phyloP scores from a whole-genome alignment of 148 eudicot species.

The Drosera capensis region DNA sequence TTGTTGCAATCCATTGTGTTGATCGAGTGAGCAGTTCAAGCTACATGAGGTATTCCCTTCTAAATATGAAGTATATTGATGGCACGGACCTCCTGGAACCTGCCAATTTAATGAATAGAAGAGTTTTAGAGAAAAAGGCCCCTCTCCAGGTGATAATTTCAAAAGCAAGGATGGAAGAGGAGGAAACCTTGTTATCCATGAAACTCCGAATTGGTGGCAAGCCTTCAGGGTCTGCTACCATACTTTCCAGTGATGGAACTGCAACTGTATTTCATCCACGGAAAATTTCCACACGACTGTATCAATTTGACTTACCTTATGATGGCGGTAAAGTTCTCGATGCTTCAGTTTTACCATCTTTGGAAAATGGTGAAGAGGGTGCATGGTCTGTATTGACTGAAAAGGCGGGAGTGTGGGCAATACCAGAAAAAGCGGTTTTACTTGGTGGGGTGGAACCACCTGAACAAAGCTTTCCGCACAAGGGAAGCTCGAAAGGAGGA shows the following conservation, averaged over 20 bases:
- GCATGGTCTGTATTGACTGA: constrained; percentile 91
- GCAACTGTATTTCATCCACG: constrained; percentile 74
- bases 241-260: constrained; percentile 93
- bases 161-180: constrained; percentile 88
- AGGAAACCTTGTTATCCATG: constrained; percentile 83
- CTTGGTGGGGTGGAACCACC: constrained; percentile 97
- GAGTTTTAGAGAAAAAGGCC: constrained; percentile 68
- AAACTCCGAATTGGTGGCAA: constrained; percentile 77
- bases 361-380: constrained; percentile 61
- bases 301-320: constrained; percentile 87
- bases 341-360: constrained; percentile 77
- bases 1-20: constrained; percentile 77
- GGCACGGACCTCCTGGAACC: constrained; percentile 29
- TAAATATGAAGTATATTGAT: constrained; percentile 79
- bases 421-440: constrained; percentile 85
- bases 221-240: constrained; percentile 81
- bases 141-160: constrained; percentile 78
- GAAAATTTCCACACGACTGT: constrained; percentile 59
- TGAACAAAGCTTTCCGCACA: constrained; percentile 90
- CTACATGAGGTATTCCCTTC: constrained; percentile 83
- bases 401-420: constrained; percentile 99
- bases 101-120: constrained; percentile 21
- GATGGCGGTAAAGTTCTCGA: constrained; percentile 97
- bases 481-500: constrained; percentile 85
- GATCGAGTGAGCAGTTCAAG: constrained; percentile 80